Base-by-base conservation (phyloP, 495 filamentous ascomycete species). In the Rhypophila decipiens region DNA sequence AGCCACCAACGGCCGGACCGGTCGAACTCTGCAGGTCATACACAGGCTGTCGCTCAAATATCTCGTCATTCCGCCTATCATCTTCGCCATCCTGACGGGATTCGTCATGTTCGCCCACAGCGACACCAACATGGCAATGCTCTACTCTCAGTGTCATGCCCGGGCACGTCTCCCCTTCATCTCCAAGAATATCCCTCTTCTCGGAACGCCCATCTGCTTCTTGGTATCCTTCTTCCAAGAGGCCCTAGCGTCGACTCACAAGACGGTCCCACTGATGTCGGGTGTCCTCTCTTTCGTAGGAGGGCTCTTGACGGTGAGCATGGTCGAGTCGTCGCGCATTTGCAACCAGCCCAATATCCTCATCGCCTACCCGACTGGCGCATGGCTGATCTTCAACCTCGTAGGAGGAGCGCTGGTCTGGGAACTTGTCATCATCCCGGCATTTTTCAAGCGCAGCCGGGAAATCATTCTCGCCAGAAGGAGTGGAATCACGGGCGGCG, bases 71-170 rank as follows among this genome's bases (percentile, higher is more conserved):
- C 15, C 52, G 7, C 67, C 64, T 20, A 10, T 69, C 11, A 42
- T 65, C 17, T 46, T 70, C 21, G 52, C 65, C 46, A 9, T 64
- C 45, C 47, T 50, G 13, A 63, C 67, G 5, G 56, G 38, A 15
- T 12, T 46, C 41, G 33, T 51, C 17, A 55, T 70, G 53, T 58
- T 59, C 45, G 27, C 42, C 2, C 56, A 63, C 40, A 51, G 52
- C 50, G 66, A 68, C 52, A 56, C 65, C 37, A 65, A 69, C 66
- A 50, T 59, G 22, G 53, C 60, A 44, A 57, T 70, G 51, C 64
- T 70, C 37, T 69, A 63, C 50, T 66, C 61, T 15, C 68, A 71
- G 39, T 71, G 68, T 52, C 65, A 71, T 46, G 54, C 68, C 19
- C 62, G 58, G 11, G 50, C 65, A 8, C 65, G 65, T 24, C 35